Conservation (phyloP, 331 rosid genomes). For the Spiraea crenata region DNA sequence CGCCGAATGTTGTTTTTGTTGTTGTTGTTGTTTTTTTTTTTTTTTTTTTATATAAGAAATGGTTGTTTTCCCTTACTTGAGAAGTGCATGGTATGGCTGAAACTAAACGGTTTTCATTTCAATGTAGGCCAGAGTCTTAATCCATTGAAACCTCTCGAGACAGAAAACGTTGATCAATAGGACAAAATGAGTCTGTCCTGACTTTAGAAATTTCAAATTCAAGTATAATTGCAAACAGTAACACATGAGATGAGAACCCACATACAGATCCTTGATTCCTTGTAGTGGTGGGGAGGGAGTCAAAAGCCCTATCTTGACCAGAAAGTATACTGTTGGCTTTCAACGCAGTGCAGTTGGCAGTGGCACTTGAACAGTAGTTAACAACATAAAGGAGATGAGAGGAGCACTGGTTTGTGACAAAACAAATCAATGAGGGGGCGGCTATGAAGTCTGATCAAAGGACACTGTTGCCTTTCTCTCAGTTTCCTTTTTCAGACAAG, state of each 20-base stretch:
- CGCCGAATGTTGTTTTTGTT: no score
- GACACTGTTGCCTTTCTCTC: constrained; percentile 6
- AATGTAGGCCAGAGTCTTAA: no score
- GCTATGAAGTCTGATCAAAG: constrained; percentile 18
- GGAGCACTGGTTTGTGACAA: background rate
- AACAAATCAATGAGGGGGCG: constrained; percentile 18
- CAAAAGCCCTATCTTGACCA: background rate
- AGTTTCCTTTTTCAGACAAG: constrained; percentile 18
- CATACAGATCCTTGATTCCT: constrained; percentile 6
- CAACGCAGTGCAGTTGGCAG: background rate
- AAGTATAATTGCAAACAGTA: background rate
- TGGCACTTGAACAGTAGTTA: constrained; percentile 14
- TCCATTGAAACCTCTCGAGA: no score
- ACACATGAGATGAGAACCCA: no score
- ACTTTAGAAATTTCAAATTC: background rate
- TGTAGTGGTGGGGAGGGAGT: constrained; percentile 4
- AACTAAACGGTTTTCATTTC: no score
- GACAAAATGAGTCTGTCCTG: no score
- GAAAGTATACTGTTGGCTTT: background rate
- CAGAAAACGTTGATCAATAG: no score
- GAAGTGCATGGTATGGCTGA: no score
- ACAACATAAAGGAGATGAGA: background rate
- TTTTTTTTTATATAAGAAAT: no score
- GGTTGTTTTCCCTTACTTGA: no score
- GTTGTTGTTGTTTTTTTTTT: no score